phyloP scores from a whole-genome alignment of 768 basidiomycete species.

The Mycena chlorophos region DNA sequence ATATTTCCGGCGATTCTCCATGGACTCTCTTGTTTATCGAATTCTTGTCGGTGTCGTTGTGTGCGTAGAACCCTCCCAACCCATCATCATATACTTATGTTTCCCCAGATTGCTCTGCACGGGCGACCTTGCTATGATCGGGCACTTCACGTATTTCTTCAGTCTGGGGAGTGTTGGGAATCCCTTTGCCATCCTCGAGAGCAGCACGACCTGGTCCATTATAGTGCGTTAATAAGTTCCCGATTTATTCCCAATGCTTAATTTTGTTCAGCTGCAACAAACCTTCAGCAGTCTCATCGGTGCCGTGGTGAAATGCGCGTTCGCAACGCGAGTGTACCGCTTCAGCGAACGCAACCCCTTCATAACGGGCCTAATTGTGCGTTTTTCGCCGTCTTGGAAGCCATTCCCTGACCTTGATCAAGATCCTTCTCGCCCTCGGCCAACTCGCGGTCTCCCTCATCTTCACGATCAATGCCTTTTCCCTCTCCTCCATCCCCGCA shows the following conservation, averaged over 20 bases:
- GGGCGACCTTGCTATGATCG: constrained; percentile 56
- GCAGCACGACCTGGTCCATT: constrained; percentile 48
- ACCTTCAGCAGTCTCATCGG: constrained; percentile 46
- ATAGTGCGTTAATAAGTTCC: constrained; percentile 41
- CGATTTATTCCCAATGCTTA: constrained; percentile 1
- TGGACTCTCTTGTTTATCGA: constrained; percentile 40
- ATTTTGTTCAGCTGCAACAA: constrained; percentile 43
- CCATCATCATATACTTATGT: background rate
- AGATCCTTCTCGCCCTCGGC: constrained; percentile 47
- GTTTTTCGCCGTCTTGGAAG: background rate
- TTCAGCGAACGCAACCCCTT: background rate
- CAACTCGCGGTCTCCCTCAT: constrained; percentile 51
- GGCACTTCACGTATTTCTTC: constrained; percentile 58
- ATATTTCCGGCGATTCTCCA: constrained; percentile 57
- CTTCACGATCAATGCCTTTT: constrained; percentile 34
- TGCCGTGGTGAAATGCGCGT: constrained; percentile 49
- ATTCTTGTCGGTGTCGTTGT: constrained; percentile 2
- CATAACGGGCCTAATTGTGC: background rate
- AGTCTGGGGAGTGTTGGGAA: constrained; percentile 46
- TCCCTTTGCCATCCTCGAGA: constrained; percentile 34
- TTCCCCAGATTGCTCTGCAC: constrained; percentile 49
- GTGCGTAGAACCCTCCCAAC: no score
- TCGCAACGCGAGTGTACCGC: constrained; percentile 1
- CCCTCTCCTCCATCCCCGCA: constrained; percentile 41
- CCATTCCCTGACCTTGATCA: background rate